These are phyloP conservation scores for Theobroma cacao DNA, from an alignment of 345 rosid species.

Conservation along the genomic window DNA sequence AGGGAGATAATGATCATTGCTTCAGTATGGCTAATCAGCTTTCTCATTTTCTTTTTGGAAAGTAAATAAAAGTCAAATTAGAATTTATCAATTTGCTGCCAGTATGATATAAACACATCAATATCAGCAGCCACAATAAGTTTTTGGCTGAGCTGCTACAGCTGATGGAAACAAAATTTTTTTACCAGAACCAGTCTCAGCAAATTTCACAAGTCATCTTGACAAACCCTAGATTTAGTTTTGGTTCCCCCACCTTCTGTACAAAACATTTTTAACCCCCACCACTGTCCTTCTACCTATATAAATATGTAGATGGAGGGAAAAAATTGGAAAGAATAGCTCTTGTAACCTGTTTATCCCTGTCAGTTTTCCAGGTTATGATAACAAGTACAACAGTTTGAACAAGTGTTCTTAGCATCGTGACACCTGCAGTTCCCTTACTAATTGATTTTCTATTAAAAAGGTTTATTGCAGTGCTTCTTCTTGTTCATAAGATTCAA, in stretches of 20 bases:
- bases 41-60: too few relatives aligned
- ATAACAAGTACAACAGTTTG: slow-evolving; percentile 63
- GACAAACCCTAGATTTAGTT: slow-evolving; percentile 3
- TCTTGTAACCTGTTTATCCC: slow-evolving; percentile 60
- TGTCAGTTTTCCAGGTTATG: slow-evolving; percentile 59
- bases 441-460: too few relatives aligned
- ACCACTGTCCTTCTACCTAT: not conserved
- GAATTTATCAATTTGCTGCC: not conserved
- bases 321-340: not conserved
- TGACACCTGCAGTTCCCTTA: slow-evolving; percentile 78
- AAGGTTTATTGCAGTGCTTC: too few relatives aligned
- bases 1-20: too few relatives aligned
- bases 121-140: slow-evolving; percentile 4
- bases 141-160: slow-evolving; percentile 1
- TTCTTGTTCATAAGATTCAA: too few relatives aligned
- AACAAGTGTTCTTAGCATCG: slow-evolving; percentile 62
- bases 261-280: not conserved
- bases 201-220: not conserved
- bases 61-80: not conserved
- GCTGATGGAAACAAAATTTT: not conserved
- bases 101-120: not conserved
- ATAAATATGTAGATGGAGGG: slow-evolving; percentile 8
- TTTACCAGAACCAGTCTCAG: slow-evolving; percentile 1
- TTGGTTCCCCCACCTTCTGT: slow-evolving; percentile 11
- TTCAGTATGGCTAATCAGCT: too few relatives aligned